Base-by-base conservation (phyloP, 441 rosid genomes). In the Aleurites moluccanus region DNA sequence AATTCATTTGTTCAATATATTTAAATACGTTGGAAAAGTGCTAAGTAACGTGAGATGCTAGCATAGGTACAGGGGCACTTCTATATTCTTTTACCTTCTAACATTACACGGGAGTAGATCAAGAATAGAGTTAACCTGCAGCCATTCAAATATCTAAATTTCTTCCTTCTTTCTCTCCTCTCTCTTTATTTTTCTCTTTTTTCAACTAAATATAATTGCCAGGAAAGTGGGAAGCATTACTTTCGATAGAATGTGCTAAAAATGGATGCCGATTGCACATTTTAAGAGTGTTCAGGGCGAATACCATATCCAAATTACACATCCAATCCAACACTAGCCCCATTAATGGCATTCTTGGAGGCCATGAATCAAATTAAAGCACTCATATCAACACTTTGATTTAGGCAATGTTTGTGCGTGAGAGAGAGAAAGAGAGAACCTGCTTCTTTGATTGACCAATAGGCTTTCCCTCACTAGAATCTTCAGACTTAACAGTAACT, bases 371-470 rank as follows among this genome's bases (percentile, higher is more conserved):
- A 18, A 77, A 64, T 16, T 67, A 4, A 71, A 62, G 68, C 59
- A 30, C 16, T 74, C 25, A 49, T 15, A 33, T 49, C 20, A 4
- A 40, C 47, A 52, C 57, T 52, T 21, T 56, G 35, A 57, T 10
- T 75, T 1, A 21, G 15, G 47, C 35, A 10, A 2, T 8, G 10
- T n/a, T 72, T 42, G 33, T 40, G 53, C 23, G 56, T 38, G 40
- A 42, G 70, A 13, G 27, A 9, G 27, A 9, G 56, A 73, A 21
- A 68, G 64, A 59, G 72, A 78, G 9, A 74, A 92, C 97, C 95
- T 83, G 90, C 78, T 86, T 92, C 80, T 86, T 91, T 47, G 94
- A 87, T 61, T 88, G 74, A 79, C 88, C 80, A 20, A 50, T 83
- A 66, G 86, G 73, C 73, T 83, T 84, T 75, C 60, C 82, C 57